Base-by-base conservation (phyloP, 2,329 filamentous ascomycete species). In the Phaeosphaeriaceae sp. region DNA sequence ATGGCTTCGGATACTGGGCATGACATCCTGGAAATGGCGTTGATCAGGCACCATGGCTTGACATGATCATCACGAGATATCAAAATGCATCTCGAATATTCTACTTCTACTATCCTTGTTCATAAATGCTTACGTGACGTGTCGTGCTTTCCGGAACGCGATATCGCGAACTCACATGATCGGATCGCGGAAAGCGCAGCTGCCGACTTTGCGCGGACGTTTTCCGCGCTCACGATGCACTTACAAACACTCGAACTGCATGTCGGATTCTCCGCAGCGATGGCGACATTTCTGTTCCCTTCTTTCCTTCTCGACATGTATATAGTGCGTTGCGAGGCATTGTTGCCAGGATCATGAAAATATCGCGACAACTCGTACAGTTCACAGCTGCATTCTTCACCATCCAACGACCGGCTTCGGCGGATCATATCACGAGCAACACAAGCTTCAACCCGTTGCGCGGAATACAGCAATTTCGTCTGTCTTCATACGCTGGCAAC, bases 391-490 rank as follows among this genome's bases (percentile, higher is more conserved):
- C n/a, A n/a, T 58, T 63, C 40, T 55, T 51, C 28, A 57, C 15
- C 42, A 44, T 50, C n/a, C 53, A 52, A 30, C 61, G 57, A 52
- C 54, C 53, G 23, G 57, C 59, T 46, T 46, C 19, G 9, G 61
- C 65, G 30, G 61, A 63, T 8, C 35, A 32, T 7, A 42, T 56
- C 2, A 21, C 48, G 2, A 59, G 49, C 19, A 73, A 73, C 51
- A 64, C 55, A 3, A 67, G 71, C 1, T 63, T 61, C 56, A 74
- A 72, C 23, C 73, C 70, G 9, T 62, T 72, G 3, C 55, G 58
- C 24, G 54, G 58, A 26, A 59, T 75, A 47, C 72, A 75, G 42
- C 68, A 75, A 44, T 68, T 69, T n/a, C 64, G 64, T 10, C 56
- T 70, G 3, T 68, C 66, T 0, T 72, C 65, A 1, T 70, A 66